These are phyloP conservation scores for Malassezia pachydermatis DNA, from an alignment of 1,284 basidiomycete genomes.

Conservation along the genomic window DNA sequence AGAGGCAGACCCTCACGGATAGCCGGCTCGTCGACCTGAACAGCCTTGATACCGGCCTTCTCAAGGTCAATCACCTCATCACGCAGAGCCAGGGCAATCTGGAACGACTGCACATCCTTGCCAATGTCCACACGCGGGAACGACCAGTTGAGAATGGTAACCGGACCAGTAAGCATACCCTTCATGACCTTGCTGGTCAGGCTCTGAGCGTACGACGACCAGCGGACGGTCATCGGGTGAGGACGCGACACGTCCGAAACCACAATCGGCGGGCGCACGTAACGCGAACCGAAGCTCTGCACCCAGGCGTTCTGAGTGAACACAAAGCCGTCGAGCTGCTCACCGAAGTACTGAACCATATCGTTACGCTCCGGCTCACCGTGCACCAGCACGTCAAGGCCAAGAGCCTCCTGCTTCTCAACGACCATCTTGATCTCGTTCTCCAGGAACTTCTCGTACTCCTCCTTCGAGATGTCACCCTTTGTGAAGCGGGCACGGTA, in stretches of 20 bases:
- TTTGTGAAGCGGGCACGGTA: slow-evolving; percentile 59
- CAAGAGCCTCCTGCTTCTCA: slow-evolving; percentile 89
- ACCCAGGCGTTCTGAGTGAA: slow-evolving; percentile 99
- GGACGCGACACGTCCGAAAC: slow-evolving; percentile 96
- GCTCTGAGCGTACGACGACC: slow-evolving; percentile 94
- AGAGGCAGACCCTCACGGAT: slow-evolving; percentile 76
- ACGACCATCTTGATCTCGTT: slow-evolving; percentile 92
- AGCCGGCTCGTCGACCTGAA: slow-evolving; percentile 98
- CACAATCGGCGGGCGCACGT: slow-evolving; percentile 96
- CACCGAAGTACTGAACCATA: slow-evolving; percentile 99
- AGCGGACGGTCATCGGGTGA: slow-evolving; percentile 86
- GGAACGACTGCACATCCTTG: slow-evolving; percentile 93
- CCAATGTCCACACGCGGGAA: slow-evolving; percentile 98
- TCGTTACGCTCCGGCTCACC: slow-evolving; percentile 98
- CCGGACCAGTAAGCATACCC: slow-evolving; percentile 80
- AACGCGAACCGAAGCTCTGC: slow-evolving; percentile 79
- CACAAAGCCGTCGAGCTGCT: slow-evolving; percentile 87
- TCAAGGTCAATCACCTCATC: slow-evolving; percentile 97
- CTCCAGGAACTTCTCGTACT: slow-evolving; percentile 98
- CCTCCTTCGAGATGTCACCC: slow-evolving; percentile 70
- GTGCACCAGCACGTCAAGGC: slow-evolving; percentile 94
- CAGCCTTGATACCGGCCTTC: slow-evolving; percentile 90
- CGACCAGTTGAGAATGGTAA: slow-evolving; percentile 92
- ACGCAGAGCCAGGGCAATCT: slow-evolving; percentile 93
- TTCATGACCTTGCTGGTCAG: slow-evolving; percentile 92